A percentile compares a stretch with the other conserved stretches of the same genome.
These are phyloP conservation scores for Kwoniella shivajii DNA, from an alignment of 1,284 basidiomycete species.

Conservation along the genomic window DNA sequence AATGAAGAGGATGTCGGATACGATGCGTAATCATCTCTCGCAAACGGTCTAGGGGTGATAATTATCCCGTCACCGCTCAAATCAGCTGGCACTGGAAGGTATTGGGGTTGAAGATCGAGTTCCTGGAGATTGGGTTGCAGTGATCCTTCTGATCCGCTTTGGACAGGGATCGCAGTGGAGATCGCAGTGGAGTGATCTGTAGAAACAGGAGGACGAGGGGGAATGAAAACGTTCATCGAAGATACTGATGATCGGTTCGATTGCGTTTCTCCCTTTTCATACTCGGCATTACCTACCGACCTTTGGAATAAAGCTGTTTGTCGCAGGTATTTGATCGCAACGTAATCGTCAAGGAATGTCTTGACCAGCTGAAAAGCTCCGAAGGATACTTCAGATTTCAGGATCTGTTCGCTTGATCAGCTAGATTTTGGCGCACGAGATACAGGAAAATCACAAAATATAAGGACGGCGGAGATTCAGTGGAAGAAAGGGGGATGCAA, in stretches of 20 bases:
- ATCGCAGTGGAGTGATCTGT: neutral
- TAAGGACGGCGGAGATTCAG: neutral
- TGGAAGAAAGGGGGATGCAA: too few relatives aligned
- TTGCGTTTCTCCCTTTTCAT: neutral
- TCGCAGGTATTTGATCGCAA: constrained; percentile 36
- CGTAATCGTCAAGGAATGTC: constrained; percentile 50
- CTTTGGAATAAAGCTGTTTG: constrained; percentile 26
- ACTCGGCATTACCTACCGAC: neutral
- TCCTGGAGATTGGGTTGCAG: neutral
- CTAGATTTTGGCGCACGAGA: too few relatives aligned
- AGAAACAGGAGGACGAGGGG: neutral
- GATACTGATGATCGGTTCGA: neutral
- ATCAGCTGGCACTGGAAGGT: neutral
- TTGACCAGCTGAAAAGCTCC: constrained; percentile 50
- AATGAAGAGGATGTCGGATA: neutral
- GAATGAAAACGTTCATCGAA: constrained; percentile 1
- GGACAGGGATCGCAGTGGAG: neutral
- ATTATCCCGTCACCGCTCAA: neutral
- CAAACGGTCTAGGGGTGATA: constrained; percentile 7
- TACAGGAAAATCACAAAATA: neutral
- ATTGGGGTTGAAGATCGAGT: neutral
- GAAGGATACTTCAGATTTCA: constrained; percentile 42
- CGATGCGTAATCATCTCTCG: neutral
- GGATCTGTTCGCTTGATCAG: constrained; percentile 38
- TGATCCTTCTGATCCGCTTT: neutral